Percentiles rank a stretch among this genome's conserved stretches.
Evolutionary conservation across 2,329 filamentous ascomycete genomes (phyloP).

Genomic region (Sporothrix brasiliensis): DNA sequence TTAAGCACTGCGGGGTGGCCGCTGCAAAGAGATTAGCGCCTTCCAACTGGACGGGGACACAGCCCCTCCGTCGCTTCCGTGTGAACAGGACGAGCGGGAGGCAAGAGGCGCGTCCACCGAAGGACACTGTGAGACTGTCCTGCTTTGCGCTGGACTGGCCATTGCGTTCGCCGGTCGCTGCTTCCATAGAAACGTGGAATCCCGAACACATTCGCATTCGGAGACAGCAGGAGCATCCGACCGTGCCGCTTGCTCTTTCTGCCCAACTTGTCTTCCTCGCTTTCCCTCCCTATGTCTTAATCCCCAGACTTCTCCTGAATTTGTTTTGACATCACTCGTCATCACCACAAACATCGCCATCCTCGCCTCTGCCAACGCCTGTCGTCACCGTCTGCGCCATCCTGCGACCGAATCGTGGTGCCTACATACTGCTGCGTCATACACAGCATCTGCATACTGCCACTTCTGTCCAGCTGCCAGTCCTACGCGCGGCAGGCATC

Average conservation of each 20-base stretch:
- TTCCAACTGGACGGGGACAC: constrained; percentile 17
- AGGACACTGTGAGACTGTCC: background rate
- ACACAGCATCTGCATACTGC: background rate
- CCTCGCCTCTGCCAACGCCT: constrained; percentile 4
- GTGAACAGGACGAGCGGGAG: background rate
- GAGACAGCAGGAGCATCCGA: constrained; percentile 5
- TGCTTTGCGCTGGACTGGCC: background rate
- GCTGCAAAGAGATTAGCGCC: constrained; percentile 18
- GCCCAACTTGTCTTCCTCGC: background rate
- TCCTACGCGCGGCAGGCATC: constrained; percentile 23
- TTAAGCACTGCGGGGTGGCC: constrained; percentile 26
- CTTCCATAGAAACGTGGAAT: background rate
- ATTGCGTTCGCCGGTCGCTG: background rate
- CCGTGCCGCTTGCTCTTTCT: background rate
- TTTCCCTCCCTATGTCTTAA: background rate
- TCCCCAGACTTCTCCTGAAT: background rate
- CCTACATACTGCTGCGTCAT: background rate
- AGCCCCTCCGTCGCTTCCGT: constrained; percentile 34
- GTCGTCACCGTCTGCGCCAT: constrained; percentile 26
- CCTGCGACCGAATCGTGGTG: background rate
- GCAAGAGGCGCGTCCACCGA: background rate
- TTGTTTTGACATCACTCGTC: background rate
- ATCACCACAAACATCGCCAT: background rate
- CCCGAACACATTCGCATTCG: background rate
- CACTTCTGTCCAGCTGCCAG: constrained; percentile 16